phyloP scores from a whole-genome alignment of 192 early-diverging fungal species.

The Coemansia javaensis region DNA sequence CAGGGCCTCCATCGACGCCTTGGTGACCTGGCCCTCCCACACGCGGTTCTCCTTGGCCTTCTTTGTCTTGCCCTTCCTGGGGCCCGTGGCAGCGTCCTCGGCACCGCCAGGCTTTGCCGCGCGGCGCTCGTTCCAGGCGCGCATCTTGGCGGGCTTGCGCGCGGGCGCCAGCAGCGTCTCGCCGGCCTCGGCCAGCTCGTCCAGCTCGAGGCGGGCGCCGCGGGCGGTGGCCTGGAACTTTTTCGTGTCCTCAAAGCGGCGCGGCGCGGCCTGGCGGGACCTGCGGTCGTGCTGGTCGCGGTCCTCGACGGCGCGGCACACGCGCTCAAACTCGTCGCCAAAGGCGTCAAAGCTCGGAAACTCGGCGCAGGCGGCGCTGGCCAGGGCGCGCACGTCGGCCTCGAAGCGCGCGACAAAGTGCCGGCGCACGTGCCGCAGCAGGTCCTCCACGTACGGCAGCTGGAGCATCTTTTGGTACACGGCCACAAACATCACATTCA shows the following conservation, averaged over 20 bases:
- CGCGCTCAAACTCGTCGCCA: constrained; percentile 65
- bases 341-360: constrained; percentile 52
- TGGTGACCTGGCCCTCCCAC: constrained; percentile 63
- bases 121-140: constrained; percentile 22
- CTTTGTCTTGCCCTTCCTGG: constrained; percentile 19
- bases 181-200: constrained; percentile 39
- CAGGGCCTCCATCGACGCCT: constrained; percentile 46
- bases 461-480: constrained; percentile 86
- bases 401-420: constrained; percentile 63
- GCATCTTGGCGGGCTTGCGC: constrained; percentile 27
- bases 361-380: constrained; percentile 6
- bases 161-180: constrained; percentile 4
- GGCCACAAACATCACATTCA: constrained; percentile 76
- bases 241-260: constrained; percentile 76
- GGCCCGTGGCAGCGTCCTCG: not conserved
- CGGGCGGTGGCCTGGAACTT: constrained; percentile 64
- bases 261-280: constrained; percentile 54
- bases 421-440: constrained; percentile 64
- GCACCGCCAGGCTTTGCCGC: not conserved
- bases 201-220: constrained; percentile 52
- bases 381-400: constrained; percentile 19
- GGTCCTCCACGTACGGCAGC: constrained; percentile 78
- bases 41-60: constrained; percentile 61
- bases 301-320: constrained; percentile 64
- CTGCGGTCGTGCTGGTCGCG: constrained; percentile 49